Base-by-base conservation (phyloP, 2,329 filamentous ascomycete species). In the Furcasterigmium sp. region DNA sequence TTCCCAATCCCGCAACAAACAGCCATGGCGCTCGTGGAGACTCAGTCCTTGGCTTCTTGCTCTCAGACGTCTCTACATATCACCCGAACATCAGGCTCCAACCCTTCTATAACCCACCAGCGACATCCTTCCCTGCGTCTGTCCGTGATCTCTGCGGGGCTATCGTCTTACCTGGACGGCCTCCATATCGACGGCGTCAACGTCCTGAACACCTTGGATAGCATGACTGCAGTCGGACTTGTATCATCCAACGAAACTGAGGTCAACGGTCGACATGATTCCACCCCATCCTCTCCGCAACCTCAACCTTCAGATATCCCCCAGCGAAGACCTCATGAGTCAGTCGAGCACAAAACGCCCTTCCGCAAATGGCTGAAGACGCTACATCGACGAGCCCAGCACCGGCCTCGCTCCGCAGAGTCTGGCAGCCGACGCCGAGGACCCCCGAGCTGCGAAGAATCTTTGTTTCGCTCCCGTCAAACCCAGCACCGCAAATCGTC, bases 321-420 rank as follows among this genome's bases (percentile, higher is more conserved):
- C 7, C 23, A 7, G 7, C 23, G 7, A 11, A 15, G 10, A 23
- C n/a, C 14, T 23, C 36, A 17, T 11, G 36, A 37, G 37, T 40
- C 42, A 20, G 23, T 25, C 39, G 47, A 52, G 37, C 40, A 46
- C n/a, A 56, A 53, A 37, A 57, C 55, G 8, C 80, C 82, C 3
- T 89, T 91, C 54, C 75, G 78, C 37, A 83, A 78, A 58, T 91
- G 87, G 85, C 78, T 91, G 63, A 84, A 71, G 49, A 84, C 76
- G 5, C 64, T 91, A 17, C 78, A 84, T 46, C 77, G 74, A 48
- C 77, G 77, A 54, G 77, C 71, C 45, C 59, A 56, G 37, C 68
- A 69, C 42, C 69, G 64, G 32, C 65, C 59, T 46, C 32, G 32
- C 2, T 35, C 32, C n/a, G 32, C 32, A 8, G 11, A 7, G 5